A percentile compares a stretch with the other conserved stretches of the same genome.
phyloP scores from a whole-genome alignment of 1,284 basidiomycete species.

The Microbotryomycetes sp. region DNA sequence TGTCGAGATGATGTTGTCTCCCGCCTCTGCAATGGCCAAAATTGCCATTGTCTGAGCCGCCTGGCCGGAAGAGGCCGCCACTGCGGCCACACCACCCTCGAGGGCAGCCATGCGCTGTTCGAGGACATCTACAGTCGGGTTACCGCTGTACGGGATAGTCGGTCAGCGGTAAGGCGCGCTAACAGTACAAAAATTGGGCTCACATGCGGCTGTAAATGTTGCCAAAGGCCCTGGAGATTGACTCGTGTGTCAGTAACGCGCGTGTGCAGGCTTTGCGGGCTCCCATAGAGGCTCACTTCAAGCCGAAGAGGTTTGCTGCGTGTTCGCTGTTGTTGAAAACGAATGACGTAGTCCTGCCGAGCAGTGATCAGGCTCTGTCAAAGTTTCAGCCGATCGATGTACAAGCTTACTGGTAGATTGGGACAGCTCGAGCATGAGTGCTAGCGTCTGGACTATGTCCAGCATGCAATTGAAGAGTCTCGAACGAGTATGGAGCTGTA shows the following conservation, averaged over 20 bases:
- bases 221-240: background rate
- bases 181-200: background rate
- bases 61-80: constrained; percentile 71
- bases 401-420: constrained; percentile 53
- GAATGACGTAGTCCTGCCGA: constrained; percentile 53
- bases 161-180: constrained; percentile 10
- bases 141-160: constrained; percentile 53
- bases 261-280: constrained; percentile 3
- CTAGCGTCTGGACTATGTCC: constrained; percentile 50
- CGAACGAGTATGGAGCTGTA: constrained; percentile 45
- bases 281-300: constrained; percentile 47
- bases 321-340: constrained; percentile 78
- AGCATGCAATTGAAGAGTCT: constrained; percentile 75
- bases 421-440: constrained; percentile 58
- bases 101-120: constrained; percentile 76
- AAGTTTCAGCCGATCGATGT: background rate
- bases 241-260: background rate
- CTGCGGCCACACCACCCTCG: constrained; percentile 71
- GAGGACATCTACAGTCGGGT: constrained; percentile 78
- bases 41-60: constrained; percentile 75
- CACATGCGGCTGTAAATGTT: background rate
- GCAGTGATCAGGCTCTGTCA: background rate
- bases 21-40: constrained; percentile 50
- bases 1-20: constrained; percentile 71
- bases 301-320: constrained; percentile 71